phyloP scores from a whole-genome alignment of 306 rosid species.

The Vicia faba region DNA sequence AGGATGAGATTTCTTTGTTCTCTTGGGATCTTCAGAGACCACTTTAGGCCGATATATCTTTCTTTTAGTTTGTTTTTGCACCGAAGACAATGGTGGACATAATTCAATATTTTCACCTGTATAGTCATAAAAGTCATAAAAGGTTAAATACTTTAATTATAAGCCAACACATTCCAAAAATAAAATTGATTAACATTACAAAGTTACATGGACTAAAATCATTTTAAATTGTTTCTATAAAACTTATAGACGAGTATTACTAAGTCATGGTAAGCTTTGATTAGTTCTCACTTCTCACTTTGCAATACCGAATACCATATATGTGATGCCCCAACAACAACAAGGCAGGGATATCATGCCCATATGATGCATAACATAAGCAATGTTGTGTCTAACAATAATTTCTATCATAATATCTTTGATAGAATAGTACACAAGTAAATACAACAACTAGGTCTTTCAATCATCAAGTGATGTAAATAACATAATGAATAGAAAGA shows the following conservation, averaged over 20 bases:
- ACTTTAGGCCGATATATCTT: conserved; percentile 46
- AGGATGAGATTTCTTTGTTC: neutral
- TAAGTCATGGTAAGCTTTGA: no score
- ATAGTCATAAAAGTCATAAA: neutral
- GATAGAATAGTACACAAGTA: no score
- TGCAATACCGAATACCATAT: no score
- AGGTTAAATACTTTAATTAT: neutral
- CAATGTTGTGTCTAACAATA: no score
- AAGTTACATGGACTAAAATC: neutral
- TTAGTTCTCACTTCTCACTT: no score
- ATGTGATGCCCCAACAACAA: no score
- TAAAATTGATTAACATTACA: neutral
- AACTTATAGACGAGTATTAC: neutral
- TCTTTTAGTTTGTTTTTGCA: conserved; percentile 9
- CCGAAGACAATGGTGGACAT: neutral
- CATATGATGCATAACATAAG: no score
- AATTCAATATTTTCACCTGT: conserved; percentile 6
- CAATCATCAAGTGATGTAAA: no score
- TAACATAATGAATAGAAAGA: no score
- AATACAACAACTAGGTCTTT: no score
- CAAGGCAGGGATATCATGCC: neutral
- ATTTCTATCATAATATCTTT: no score
- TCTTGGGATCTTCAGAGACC: neutral
- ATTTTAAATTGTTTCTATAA: neutral
- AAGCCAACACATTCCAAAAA: neutral